Evolutionary conservation across 352 stramenopile genomes (phyloP).

Genomic region (Globisporangium orthogonon): DNA sequence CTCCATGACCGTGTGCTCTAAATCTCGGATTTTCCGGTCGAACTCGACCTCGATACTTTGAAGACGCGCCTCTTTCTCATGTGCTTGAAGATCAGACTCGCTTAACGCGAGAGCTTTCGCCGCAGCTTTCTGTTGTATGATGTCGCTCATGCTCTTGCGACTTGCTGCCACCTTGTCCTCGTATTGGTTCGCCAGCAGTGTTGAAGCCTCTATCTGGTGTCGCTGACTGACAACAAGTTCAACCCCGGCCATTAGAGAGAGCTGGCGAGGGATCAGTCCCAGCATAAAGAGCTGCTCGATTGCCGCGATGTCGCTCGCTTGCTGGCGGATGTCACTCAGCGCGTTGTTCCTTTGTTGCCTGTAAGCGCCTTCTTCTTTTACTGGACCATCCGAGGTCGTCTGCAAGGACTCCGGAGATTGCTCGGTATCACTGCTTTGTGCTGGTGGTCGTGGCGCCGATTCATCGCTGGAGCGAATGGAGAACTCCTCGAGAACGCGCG

Average conservation of each 20-base stretch:
- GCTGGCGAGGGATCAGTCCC: constrained; percentile 35
- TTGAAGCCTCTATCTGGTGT: constrained; percentile 42
- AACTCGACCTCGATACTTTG: constrained; percentile 34
- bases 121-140: constrained; percentile 47
- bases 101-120: constrained; percentile 30
- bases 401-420: not conserved
- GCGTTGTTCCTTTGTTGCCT: not conserved
- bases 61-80: constrained; percentile 16
- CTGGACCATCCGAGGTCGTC: not conserved
- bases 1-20: constrained; percentile 20
- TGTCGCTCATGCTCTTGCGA: constrained; percentile 22
- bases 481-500: constrained; percentile 16
- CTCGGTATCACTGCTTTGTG: not conserved
- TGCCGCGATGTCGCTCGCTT: constrained; percentile 36
- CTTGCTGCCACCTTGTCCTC: constrained; percentile 16
- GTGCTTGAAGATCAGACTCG: constrained; percentile 2
- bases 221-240: constrained; percentile 47
- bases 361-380: not conserved
- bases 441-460: too few relatives aligned
- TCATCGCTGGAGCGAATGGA: not conserved
- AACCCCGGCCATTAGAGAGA: constrained; percentile 45
- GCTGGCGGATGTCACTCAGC: constrained; percentile 17
- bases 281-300: constrained; percentile 57
- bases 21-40: constrained; percentile 26
- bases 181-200: constrained; percentile 27